These are phyloP conservation scores for Xylaria longipes DNA, from an alignment of 495 filamentous ascomycete species.

Conservation along the genomic window DNA sequence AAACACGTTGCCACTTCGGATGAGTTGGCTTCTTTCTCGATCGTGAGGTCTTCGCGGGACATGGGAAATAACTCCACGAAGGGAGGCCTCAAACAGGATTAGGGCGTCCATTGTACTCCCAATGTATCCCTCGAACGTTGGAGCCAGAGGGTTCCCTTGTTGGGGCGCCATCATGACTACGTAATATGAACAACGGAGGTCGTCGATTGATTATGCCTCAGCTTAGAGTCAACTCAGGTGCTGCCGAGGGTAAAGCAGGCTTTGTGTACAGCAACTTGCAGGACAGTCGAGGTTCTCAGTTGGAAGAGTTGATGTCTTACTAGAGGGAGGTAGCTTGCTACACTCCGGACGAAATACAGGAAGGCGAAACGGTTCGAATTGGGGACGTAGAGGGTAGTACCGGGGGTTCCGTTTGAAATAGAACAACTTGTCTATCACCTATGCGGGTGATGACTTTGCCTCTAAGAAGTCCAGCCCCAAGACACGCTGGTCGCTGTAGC, in stretches of 20 bases:
- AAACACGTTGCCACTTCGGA: constrained; percentile 84
- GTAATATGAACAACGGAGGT: background rate
- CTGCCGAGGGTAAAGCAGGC: no score
- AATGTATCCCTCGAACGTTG: constrained; percentile 71
- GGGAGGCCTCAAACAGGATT: constrained; percentile 75
- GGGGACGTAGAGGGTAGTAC: background rate
- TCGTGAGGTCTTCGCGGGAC: constrained; percentile 86
- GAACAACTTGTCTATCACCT: background rate
- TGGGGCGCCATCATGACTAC: constrained; percentile 19
- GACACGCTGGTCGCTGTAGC: constrained; percentile 12
- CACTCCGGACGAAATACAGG: background rate
- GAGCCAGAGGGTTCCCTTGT: constrained; percentile 36
- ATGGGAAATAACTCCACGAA: constrained; percentile 71
- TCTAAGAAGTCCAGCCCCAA: background rate
- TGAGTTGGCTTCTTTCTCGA: constrained; percentile 73
- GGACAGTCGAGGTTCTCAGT: background rate
- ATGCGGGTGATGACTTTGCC: background rate
- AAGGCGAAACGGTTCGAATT: background rate
- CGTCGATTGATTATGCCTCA: background rate
- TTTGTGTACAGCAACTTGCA: background rate
- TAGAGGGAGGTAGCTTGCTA: background rate
- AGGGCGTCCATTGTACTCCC: constrained; percentile 76
- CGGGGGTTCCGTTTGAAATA: background rate
- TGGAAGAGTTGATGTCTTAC: background rate
- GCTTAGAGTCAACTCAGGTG: background rate